Evolutionary conservation across 1,284 basidiomycete species (phyloP).

Genomic region (Afroboletus lepidellus): DNA sequence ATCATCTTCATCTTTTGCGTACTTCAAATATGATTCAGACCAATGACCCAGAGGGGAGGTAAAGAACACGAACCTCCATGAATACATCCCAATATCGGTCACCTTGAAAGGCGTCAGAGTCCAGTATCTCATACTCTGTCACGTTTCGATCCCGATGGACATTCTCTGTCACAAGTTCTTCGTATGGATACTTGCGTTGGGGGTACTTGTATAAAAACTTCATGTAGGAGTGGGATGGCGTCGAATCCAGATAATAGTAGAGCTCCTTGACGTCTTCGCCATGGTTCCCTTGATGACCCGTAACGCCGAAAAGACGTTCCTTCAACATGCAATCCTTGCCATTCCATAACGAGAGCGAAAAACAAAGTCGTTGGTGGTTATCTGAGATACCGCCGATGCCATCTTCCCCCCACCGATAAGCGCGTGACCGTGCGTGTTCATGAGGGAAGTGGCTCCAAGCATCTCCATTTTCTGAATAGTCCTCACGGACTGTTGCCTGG

Average conservation of each 20-base stretch:
- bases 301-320: constrained; percentile 93
- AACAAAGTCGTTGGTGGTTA: constrained; percentile 92
- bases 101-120: constrained; percentile 90
- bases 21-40: constrained; percentile 47
- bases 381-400: constrained; percentile 96
- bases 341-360: constrained; percentile 93
- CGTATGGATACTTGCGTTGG: constrained; percentile 89
- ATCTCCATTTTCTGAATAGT: constrained; percentile 95
- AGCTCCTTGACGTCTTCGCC: constrained; percentile 99
- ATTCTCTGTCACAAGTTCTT: constrained; percentile 87
- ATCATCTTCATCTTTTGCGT: constrained; percentile 95
- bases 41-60: too few relatives aligned
- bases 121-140: constrained; percentile 89
- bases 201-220: constrained; percentile 99
- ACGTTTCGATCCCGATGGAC: constrained; percentile 82
- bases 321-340: constrained; percentile 93
- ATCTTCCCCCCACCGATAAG: constrained; percentile 98
- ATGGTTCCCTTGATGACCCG: constrained; percentile 96
- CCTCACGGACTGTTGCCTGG: constrained; percentile 95
- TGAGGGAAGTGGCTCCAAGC: constrained; percentile 99
- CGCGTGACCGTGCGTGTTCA: constrained; percentile 89
- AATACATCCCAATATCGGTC: constrained; percentile 98
- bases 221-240: constrained; percentile 99
- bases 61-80: constrained; percentile 67
- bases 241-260: constrained; percentile 98